A percentile compares a stretch with the other conserved stretches of the same genome.
phyloP scores from a whole-genome alignment of 176 grass and related monocot species.

The Hyparrhenia diplandra region DNA sequence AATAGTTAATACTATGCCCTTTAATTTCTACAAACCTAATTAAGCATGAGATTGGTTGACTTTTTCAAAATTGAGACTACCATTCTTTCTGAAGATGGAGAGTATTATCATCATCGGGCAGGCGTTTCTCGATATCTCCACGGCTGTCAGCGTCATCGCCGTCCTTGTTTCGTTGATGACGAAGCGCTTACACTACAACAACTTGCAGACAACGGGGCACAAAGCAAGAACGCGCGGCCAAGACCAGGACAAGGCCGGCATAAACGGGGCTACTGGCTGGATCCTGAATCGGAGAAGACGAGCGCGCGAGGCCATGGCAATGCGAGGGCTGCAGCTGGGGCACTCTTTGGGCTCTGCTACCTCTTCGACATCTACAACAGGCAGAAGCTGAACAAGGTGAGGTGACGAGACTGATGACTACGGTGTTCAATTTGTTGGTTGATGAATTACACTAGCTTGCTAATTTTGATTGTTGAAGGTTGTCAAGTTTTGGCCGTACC shows the following conservation, averaged over 20 bases:
- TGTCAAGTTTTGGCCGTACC: slow-evolving; percentile 21
- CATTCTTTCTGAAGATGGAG: neutral
- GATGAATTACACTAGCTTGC: too few relatives aligned
- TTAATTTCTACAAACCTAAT: too few relatives aligned
- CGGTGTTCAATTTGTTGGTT: neutral
- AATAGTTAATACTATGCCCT: too few relatives aligned
- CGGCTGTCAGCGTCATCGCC: neutral
- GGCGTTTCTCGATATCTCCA: neutral
- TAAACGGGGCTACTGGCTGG: too few relatives aligned
- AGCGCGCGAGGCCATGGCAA: neutral
- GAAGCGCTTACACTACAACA: neutral
- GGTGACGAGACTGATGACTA: neutral
- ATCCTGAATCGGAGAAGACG: neutral
- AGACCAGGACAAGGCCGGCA: neutral
- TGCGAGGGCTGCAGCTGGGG: neutral
- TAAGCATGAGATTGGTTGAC: neutral
- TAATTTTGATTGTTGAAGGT: neutral
- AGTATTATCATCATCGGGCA: neutral
- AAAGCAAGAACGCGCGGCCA: neutral
- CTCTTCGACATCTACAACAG: neutral
- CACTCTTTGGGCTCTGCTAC: neutral
- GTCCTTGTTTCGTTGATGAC: neutral
- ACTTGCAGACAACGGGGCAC: neutral
- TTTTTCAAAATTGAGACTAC: neutral
- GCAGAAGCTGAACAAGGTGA: neutral